Percentiles rank a stretch among this genome's conserved stretches.
phyloP scores from a whole-genome alignment of 345 rosid genomes.

The Conringia planisiliqua region DNA sequence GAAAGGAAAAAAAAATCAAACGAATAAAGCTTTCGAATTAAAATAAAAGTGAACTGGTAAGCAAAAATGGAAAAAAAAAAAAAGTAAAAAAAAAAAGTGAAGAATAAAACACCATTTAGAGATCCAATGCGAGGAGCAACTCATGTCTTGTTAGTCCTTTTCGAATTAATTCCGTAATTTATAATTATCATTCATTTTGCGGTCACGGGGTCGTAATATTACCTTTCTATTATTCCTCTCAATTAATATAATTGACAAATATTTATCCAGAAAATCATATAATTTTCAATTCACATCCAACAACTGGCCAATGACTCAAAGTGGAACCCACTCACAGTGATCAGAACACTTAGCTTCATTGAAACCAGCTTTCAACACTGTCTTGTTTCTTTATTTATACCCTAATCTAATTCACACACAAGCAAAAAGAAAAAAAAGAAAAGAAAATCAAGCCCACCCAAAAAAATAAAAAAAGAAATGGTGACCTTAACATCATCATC shows the following conservation, averaged over 20 bases:
- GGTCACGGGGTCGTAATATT: conserved; percentile 12
- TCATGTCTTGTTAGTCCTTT: neutral
- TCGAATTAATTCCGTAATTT: neutral
- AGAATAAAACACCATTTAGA: neutral
- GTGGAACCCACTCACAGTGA: conserved; percentile 28
- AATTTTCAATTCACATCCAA: neutral
- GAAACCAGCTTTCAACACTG: conserved; percentile 21
- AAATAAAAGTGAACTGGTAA: no score
- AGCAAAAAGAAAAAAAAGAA: neutral
- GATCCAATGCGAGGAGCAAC: neutral
- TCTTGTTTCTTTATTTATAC: conserved; percentile 23
- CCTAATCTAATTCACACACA: neutral
- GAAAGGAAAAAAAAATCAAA: neutral
- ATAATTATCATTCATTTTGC: neutral
- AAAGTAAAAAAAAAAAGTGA: no score
- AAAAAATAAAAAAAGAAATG: neutral
- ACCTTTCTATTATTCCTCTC: neutral
- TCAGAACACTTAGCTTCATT: conserved; percentile 13
- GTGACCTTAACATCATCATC: conserved; percentile 25
- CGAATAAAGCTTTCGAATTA: neutral
- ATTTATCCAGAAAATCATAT: neutral
- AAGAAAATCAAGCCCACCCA: neutral
- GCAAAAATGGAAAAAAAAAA: no score
- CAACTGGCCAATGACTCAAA: conserved; percentile 26
- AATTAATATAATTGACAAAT: neutral